phyloP scores from a whole-genome alignment of 2,329 filamentous ascomycete species.

The Chaetomium olivaceum region DNA sequence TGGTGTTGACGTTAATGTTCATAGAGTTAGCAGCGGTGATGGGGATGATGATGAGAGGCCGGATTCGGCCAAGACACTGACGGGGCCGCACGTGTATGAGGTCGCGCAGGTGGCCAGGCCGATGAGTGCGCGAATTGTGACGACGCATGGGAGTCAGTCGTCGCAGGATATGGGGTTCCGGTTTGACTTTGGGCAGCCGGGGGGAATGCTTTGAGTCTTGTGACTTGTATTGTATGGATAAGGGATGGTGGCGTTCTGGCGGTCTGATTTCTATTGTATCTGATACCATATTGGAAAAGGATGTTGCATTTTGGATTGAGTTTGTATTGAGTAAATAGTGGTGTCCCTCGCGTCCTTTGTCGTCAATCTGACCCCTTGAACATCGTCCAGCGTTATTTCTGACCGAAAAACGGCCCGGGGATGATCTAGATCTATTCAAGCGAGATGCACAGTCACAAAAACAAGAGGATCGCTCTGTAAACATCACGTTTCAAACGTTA shows the following conservation, averaged over 20 bases:
- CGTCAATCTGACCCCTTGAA: background rate
- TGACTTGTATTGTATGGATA: background rate
- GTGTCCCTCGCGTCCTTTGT: no score
- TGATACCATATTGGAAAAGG: background rate
- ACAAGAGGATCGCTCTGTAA: background rate
- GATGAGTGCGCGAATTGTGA: background rate
- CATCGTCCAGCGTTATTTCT: no score
- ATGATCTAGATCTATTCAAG: no score
- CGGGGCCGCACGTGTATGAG: background rate
- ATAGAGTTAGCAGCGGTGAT: no score
- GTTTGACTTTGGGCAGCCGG: background rate
- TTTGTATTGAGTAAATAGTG: background rate
- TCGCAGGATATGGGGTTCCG: background rate
- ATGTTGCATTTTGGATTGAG: background rate
- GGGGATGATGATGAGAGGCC: background rate
- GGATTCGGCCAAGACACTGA: background rate
- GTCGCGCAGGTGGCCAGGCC: background rate
- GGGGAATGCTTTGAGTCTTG: background rate
- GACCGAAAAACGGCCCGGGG: no score
- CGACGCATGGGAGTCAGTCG: background rate
- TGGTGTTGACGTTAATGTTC: background rate
- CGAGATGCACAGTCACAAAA: no score
- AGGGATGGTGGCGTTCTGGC: background rate
- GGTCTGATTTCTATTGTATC: background rate
- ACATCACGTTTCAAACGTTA: background rate